These are phyloP conservation scores for Helianthus tuberosus DNA, from an alignment of 129 eudicot genomes.

Conservation along the genomic window DNA sequence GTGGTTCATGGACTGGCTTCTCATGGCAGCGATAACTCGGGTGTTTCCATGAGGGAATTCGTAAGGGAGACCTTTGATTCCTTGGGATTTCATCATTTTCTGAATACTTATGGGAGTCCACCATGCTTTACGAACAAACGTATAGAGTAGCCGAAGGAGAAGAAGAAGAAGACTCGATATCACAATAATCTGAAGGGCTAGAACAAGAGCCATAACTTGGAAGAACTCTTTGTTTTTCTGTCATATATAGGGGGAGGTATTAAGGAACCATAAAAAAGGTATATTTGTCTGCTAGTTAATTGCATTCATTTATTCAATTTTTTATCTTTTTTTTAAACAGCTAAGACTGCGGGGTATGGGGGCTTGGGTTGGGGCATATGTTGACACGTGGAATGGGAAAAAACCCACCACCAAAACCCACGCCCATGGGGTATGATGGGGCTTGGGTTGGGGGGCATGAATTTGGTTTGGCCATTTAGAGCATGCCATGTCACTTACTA, in stretches of 20 bases:
- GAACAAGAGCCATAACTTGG: constrained; percentile 36
- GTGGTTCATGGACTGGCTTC: constrained; percentile 48
- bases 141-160: constrained; percentile 28
- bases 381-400: too few species aligned
- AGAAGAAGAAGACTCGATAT: background rate
- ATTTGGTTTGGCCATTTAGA: too few species aligned
- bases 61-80: constrained; percentile 56
- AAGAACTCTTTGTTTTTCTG: background rate
- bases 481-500: too few species aligned
- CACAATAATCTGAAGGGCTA: constrained; percentile 24
- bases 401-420: too few species aligned
- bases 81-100: constrained; percentile 45
- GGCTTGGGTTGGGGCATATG: too few species aligned
- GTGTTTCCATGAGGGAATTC: constrained; percentile 66
- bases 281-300: too few species aligned
- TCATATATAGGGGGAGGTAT: background rate
- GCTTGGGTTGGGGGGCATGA: too few species aligned
- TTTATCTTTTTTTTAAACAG: too few species aligned
- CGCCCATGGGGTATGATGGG: too few species aligned
- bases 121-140: constrained; percentile 52
- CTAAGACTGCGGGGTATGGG: too few species aligned
- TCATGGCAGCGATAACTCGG: constrained; percentile 46
- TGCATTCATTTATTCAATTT: too few species aligned
- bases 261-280: too few species aligned
- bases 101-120: constrained; percentile 51